Evolutionary conservation across 805 yeast genomes (phyloP).

Genomic region (Wickerhamiella domercqiae): DNA sequence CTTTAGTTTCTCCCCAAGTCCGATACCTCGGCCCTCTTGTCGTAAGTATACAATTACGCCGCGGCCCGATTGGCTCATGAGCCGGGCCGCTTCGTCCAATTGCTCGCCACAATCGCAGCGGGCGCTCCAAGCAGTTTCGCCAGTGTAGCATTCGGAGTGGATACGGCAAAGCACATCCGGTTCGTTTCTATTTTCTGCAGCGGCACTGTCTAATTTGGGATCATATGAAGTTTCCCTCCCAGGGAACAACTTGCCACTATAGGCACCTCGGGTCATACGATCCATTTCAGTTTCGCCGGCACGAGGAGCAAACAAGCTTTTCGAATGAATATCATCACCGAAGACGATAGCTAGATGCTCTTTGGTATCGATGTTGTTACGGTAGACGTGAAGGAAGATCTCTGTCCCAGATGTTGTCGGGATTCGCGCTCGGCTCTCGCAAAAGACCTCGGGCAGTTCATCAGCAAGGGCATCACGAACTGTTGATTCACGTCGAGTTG

Average conservation of each 20-base stretch:
- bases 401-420: slow-evolving; percentile 95
- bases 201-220: not conserved
- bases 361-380: slow-evolving; percentile 72
- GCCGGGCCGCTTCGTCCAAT: slow-evolving; percentile 90
- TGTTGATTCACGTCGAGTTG: not conserved
- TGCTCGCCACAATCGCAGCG: slow-evolving; percentile 99
- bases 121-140: slow-evolving; percentile 98
- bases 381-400: slow-evolving; percentile 77
- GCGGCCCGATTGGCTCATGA: slow-evolving; percentile 74
- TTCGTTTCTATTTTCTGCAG: not conserved
- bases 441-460: slow-evolving; percentile 57
- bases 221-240: slow-evolving; percentile 36
- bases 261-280: slow-evolving; percentile 97
- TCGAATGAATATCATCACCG: slow-evolving; percentile 79
- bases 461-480: slow-evolving; percentile 12
- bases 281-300: slow-evolving; percentile 72
- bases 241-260: slow-evolving; percentile 76
- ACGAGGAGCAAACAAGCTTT: slow-evolving; percentile 46
- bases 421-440: slow-evolving; percentile 88
- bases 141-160: slow-evolving; percentile 96
- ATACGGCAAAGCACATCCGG: slow-evolving; percentile 52
- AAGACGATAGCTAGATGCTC: slow-evolving; percentile 96
- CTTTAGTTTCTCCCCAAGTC: slow-evolving; percentile 91
- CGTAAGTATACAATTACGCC: slow-evolving; percentile 93
- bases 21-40: slow-evolving; percentile 98